phyloP scores from a whole-genome alignment of 495 filamentous ascomycete genomes.

The Xylaria acuta region DNA sequence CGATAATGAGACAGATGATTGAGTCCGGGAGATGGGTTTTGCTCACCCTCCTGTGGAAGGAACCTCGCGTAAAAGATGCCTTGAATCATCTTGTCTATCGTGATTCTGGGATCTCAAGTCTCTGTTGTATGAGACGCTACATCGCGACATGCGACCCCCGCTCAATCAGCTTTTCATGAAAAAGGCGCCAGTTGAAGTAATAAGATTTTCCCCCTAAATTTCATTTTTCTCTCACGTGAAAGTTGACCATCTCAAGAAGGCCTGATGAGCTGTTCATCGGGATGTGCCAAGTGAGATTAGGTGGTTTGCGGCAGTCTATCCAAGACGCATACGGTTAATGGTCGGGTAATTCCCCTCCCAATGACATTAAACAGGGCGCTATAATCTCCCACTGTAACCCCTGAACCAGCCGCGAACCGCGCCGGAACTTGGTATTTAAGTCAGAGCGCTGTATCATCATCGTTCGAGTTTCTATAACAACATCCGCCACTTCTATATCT shows the following conservation, averaged over 20 bases:
- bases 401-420: not conserved
- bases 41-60: conserved; percentile 82
- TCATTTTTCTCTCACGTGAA: not conserved
- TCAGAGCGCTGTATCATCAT: conserved; percentile 7
- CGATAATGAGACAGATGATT: not conserved
- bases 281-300: not conserved
- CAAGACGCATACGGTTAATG: conserved; percentile 3
- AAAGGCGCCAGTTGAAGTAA: not conserved
- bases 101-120: conserved; percentile 1
- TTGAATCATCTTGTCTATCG: conserved; percentile 70
- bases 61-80: conserved; percentile 96
- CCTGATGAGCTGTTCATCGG: not conserved
- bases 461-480: not conserved
- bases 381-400: conserved; percentile 12
- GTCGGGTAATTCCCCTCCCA: conserved; percentile 7
- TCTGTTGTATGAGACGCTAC: conserved; percentile 20
- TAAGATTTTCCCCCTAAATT: not conserved
- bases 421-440: conserved; percentile 9
- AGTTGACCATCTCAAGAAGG: not conserved
- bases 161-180: not conserved
- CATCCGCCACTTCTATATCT: not conserved
- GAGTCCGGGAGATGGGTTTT: not conserved
- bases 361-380: not conserved
- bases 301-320: not conserved
- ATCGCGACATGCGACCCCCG: conserved; percentile 12